Conservation (phyloP, 164 flowering plant species). For the Paratinospora sagittata region DNA sequence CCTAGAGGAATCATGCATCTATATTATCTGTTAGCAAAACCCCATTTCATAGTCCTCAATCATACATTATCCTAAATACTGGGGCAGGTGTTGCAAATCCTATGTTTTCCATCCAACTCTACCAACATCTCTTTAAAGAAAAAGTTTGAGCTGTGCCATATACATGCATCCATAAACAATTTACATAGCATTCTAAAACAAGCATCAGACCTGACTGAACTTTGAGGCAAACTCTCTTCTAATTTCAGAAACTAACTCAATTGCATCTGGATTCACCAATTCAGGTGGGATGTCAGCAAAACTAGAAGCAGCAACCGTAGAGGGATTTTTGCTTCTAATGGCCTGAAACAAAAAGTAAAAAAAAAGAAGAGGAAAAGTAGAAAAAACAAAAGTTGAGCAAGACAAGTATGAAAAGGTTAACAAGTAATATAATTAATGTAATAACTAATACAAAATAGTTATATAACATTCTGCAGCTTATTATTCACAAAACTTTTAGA, state of each 20-base stretch:
- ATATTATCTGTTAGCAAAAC: too few relatives aligned
- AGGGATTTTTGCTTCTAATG: conserved; percentile 28
- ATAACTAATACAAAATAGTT: too few relatives aligned
- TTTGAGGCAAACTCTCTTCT: conserved; percentile 59
- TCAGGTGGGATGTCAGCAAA: conserved; percentile 42
- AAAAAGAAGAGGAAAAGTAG: background rate
- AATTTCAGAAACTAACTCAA: conserved; percentile 56
- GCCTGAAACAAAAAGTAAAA: conserved; percentile 29
- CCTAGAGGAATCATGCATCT: too few relatives aligned
- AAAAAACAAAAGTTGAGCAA: background rate
- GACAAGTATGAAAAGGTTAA: background rate
- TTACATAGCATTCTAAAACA: background rate
- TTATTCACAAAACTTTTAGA: too few relatives aligned
- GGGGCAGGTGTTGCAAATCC: background rate
- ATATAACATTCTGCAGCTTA: background rate
- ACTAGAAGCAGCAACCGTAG: conserved; percentile 19
- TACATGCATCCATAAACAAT: too few relatives aligned
- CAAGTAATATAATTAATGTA: too few relatives aligned
- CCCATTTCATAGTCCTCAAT: background rate
- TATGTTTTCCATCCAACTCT: background rate
- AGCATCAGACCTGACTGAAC: conserved; percentile 52
- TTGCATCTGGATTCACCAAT: conserved; percentile 40
- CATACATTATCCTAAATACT: background rate
- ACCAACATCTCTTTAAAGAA: too few relatives aligned
- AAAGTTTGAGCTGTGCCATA: background rate